Conservation (phyloP, 768 basidiomycete genomes). For the Podaxis sp. region DNA sequence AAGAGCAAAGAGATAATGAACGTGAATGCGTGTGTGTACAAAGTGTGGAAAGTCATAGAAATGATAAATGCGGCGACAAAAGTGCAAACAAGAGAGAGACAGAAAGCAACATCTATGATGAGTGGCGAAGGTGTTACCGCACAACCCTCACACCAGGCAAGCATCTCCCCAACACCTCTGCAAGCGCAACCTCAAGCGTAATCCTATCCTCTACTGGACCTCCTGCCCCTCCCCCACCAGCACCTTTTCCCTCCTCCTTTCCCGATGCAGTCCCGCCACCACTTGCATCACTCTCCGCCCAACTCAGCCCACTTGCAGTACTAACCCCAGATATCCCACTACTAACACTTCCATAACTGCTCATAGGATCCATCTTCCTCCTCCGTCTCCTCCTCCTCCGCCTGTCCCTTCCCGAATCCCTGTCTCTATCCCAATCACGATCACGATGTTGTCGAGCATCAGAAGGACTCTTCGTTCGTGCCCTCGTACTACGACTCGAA, state of each 20-base stretch:
- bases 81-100: background rate
- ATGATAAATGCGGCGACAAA: background rate
- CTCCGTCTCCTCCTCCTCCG: background rate
- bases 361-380: background rate
- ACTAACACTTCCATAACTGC: slow-evolving; percentile 5
- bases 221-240: background rate
- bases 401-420: background rate
- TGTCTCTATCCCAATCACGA: background rate
- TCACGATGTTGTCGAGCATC: background rate
- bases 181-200: slow-evolving; percentile 14
- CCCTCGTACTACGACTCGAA: too few relatives aligned
- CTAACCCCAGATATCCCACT: slow-evolving; percentile 1
- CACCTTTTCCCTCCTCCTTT: background rate
- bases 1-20: background rate
- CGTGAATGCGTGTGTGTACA: background rate
- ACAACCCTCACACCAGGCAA: slow-evolving; percentile 12
- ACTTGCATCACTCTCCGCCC: background rate
- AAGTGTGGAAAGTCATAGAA: background rate
- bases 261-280: background rate
- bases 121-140: background rate
- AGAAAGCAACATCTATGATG: background rate
- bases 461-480: background rate
- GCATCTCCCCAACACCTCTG: slow-evolving; percentile 11
- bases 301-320: background rate
- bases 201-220: slow-evolving; percentile 8